Percentiles rank a stretch among this genome's conserved stretches.
Evolutionary conservation across 2,329 filamentous ascomycete species (phyloP).

Genomic region (Phialophora expanda): DNA sequence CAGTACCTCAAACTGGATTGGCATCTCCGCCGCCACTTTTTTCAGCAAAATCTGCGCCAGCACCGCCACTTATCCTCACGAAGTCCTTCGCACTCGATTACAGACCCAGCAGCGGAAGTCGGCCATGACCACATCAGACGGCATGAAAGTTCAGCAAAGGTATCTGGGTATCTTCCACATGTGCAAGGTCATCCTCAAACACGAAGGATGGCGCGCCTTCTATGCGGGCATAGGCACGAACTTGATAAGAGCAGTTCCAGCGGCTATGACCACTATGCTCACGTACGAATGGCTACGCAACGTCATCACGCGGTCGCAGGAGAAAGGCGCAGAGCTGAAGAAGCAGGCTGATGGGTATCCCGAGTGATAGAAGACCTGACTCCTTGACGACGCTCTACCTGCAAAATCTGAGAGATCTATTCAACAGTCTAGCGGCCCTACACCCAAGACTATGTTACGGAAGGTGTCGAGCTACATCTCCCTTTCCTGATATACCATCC

Average conservation of each 20-base stretch:
- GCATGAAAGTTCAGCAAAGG: slow-evolving; percentile 60
- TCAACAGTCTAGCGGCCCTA: neutral
- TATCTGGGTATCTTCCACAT: slow-evolving; percentile 84
- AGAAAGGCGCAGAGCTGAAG: slow-evolving; percentile 46
- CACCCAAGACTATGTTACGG: neutral
- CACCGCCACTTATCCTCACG: slow-evolving; percentile 94
- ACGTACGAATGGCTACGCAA: slow-evolving; percentile 83
- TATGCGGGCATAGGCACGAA: slow-evolving; percentile 98
- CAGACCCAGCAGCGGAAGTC: slow-evolving; percentile 84
- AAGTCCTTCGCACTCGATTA: slow-evolving; percentile 89
- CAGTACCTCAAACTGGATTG: slow-evolving; percentile 73
- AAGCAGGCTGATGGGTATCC: slow-evolving; percentile 19
- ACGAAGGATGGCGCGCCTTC: slow-evolving; percentile 96
- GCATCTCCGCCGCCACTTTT: slow-evolving; percentile 85
- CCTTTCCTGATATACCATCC: neutral
- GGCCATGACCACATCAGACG: slow-evolving; percentile 58
- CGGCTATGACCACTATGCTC: slow-evolving; percentile 95
- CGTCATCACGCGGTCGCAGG: slow-evolving; percentile 59
- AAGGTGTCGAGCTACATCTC: neutral
- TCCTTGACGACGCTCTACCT: neutral
- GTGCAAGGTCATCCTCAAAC: slow-evolving; percentile 79
- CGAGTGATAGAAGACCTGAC: slow-evolving; percentile 9
- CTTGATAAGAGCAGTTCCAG: slow-evolving; percentile 92
- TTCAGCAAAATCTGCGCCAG: slow-evolving; percentile 94
- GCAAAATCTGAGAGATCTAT: neutral